Percentiles rank a stretch among this genome's conserved stretches.
Conservation (phyloP, 305 asterid genomes). For the Nicotiana rustica region DNA sequence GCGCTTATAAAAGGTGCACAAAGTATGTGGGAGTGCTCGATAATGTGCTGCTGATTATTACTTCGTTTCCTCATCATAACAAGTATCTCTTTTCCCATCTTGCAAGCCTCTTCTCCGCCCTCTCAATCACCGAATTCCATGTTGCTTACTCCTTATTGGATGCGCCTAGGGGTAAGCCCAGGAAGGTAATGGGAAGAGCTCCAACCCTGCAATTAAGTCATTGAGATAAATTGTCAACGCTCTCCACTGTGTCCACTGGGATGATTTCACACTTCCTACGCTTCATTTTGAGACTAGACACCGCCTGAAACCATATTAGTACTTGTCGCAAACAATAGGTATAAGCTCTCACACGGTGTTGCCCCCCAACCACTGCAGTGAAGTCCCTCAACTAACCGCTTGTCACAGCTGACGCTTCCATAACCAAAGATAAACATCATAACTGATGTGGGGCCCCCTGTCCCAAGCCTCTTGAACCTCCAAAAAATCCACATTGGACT, state of each 20-base stretch:
- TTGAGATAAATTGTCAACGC: not conserved
- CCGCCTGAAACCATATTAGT: not conserved
- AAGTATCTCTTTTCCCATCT: conserved; percentile 5
- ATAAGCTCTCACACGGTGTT: not conserved
- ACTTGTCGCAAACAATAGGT: not conserved
- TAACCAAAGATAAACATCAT: too few relatives aligned
- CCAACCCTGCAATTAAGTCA: not conserved
- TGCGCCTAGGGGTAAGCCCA: not conserved
- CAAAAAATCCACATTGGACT: too few relatives aligned
- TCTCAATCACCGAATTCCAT: not conserved
- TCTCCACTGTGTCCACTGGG: conserved; percentile 7
- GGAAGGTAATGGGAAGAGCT: conserved; percentile 19
- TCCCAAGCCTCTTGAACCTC: too few relatives aligned
- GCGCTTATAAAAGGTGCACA: not conserved
- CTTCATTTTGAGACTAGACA: not conserved
- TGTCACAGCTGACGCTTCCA: too few relatives aligned
- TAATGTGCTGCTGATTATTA: not conserved
- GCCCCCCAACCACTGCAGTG: not conserved
- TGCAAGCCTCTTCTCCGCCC: not conserved
- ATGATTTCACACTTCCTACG: not conserved
- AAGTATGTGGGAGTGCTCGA: not conserved
- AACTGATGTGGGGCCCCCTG: too few relatives aligned
- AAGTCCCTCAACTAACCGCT: not conserved
- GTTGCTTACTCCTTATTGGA: not conserved
- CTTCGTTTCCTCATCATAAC: not conserved